A percentile compares a stretch with the other conserved stretches of the same genome.
Evolutionary conservation across 495 filamentous ascomycete species (phyloP).

Genomic region (Podospora pseudocomata): DNA sequence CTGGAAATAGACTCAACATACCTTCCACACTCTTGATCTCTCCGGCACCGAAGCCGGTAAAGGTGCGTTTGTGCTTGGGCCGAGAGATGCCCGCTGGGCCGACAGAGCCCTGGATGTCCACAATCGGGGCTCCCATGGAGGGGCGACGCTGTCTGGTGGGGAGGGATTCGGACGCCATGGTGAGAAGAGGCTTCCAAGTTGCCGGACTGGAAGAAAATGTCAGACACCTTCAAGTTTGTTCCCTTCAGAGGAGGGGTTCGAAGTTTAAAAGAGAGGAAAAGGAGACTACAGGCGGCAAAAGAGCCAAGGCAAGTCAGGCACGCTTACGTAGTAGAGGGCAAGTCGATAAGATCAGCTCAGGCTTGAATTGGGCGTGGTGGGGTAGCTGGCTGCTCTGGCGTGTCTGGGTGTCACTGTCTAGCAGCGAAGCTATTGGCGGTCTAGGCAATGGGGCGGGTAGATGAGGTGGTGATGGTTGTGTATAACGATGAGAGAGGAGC

Average conservation of each 20-base stretch:
- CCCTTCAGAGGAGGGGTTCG: background rate
- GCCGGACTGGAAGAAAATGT: background rate
- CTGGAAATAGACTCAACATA: conserved; percentile 24
- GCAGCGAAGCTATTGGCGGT: background rate
- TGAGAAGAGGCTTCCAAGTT: background rate
- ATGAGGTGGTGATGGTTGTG: background rate
- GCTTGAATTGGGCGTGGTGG: background rate
- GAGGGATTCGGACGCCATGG: conserved; percentile 37
- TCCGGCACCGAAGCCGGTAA: conserved; percentile 80
- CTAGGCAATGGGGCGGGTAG: background rate
- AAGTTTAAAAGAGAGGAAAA: background rate
- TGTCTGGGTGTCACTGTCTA: background rate
- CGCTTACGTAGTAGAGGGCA: conserved; percentile 6
- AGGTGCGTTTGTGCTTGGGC: conserved; percentile 93
- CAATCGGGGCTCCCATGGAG: conserved; percentile 75
- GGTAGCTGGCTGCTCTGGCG: background rate
- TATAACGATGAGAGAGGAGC: background rate
- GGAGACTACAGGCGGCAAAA: background rate
- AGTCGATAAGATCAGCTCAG: conserved; percentile 9
- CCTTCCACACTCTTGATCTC: conserved; percentile 94
- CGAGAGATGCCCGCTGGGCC: conserved; percentile 65
- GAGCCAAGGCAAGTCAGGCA: background rate
- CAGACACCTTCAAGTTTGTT: background rate
- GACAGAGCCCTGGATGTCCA: conserved; percentile 76
- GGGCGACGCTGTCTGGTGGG: conserved; percentile 58